These are phyloP conservation scores for Diaporthe sp. DNA, from an alignment of 2,329 filamentous ascomycete genomes.

Conservation along the genomic window DNA sequence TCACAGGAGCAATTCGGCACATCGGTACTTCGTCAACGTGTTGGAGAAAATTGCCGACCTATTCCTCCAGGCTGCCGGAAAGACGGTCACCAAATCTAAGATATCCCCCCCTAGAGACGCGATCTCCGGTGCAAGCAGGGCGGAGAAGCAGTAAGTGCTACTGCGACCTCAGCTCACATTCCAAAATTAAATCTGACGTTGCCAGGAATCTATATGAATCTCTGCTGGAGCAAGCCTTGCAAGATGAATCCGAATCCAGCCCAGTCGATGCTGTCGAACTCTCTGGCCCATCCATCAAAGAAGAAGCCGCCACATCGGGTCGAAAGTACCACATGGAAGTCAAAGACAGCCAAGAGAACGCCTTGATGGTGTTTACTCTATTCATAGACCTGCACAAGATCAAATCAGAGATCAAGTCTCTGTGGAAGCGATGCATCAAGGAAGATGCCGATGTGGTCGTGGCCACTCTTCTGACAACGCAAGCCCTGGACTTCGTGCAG, in stretches of 20 bases:
- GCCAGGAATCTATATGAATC: not conserved
- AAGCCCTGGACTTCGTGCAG: not conserved
- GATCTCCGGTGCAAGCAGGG: no score
- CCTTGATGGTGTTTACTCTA: not conserved
- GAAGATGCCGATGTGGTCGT: not conserved
- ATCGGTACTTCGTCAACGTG: not conserved
- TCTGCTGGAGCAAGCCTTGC: not conserved
- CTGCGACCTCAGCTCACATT: no score
- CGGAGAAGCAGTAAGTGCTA: no score
- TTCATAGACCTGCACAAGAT: not conserved
- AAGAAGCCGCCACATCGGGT: not conserved
- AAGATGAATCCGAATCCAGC: no score
- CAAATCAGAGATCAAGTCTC: not conserved
- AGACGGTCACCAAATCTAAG: no score
- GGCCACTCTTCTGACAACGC: not conserved
- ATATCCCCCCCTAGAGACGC: no score
- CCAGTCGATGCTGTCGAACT: no score
- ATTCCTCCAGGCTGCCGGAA: no score
- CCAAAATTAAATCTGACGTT: not conserved
- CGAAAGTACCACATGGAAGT: not conserved
- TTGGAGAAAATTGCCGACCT: not conserved
- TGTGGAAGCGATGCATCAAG: not conserved
- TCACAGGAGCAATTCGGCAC: conserved; percentile 2
- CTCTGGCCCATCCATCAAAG: no score
- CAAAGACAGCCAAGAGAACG: not conserved